A percentile compares a stretch with the other conserved stretches of the same genome.
These are phyloP conservation scores for Choiromyces venosus DNA, from an alignment of 495 filamentous ascomycete genomes.

Conservation along the genomic window DNA sequence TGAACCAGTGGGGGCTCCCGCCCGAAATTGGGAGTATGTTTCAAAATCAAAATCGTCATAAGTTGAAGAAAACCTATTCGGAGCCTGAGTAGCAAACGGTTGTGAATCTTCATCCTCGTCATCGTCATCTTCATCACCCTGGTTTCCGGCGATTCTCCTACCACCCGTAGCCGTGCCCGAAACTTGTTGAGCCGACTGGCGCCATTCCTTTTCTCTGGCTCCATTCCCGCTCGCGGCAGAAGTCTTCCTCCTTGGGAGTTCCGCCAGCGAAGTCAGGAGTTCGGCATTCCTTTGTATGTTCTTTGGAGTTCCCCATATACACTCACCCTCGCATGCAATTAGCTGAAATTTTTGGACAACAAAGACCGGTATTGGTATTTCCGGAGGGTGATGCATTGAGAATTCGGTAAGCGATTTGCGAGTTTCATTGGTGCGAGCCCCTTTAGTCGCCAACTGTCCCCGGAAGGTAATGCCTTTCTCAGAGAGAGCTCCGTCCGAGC, in stretches of 20 bases:
- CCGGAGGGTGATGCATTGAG: background rate
- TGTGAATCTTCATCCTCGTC: conserved; percentile 18
- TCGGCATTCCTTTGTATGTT: background rate
- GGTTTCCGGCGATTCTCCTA: background rate
- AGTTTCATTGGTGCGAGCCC: background rate
- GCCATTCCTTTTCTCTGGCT: background rate
- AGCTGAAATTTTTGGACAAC: background rate
- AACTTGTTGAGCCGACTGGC: background rate
- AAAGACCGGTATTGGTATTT: background rate
- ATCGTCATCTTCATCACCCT: conserved; percentile 7
- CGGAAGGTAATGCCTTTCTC: conserved; percentile 27
- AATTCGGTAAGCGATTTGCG: background rate
- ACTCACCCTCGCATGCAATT: background rate
- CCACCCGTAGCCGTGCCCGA: background rate
- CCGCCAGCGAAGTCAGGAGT: background rate
- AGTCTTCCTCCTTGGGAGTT: background rate
- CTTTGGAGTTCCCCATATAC: background rate
- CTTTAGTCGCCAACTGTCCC: conserved; percentile 8
- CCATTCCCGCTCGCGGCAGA: background rate
- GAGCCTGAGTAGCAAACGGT: conserved; percentile 26
- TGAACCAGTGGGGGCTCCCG: background rate
- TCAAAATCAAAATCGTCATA: conserved; percentile 25
- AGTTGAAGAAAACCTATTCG: conserved; percentile 16
- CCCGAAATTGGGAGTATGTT: background rate
- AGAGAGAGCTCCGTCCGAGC: conserved; percentile 25